Evolutionary conservation across 148 eudicot species (phyloP).

Genomic region (Nepenthes mirabilis): DNA sequence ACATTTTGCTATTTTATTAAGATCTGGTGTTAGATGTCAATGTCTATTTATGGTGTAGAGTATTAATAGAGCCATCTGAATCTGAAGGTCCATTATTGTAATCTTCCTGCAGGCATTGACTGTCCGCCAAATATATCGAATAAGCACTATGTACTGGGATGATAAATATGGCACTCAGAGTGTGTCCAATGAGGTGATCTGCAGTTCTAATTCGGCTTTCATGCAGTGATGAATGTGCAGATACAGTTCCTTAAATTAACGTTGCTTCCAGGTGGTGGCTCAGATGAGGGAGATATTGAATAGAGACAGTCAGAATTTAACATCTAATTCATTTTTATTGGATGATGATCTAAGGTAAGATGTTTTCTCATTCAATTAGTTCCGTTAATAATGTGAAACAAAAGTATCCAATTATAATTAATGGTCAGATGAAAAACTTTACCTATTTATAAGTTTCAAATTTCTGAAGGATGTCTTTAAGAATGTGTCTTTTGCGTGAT

Average conservation of each 20-base stretch:
- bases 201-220: conserved; percentile 7
- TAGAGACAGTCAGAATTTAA: conserved; percentile 75
- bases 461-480: too few relatives aligned
- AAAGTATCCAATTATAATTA: not conserved
- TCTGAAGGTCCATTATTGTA: not conserved
- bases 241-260: not conserved
- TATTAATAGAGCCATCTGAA: too few relatives aligned
- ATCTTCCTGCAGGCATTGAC: conserved; percentile 61
- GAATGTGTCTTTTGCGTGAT: too few relatives aligned
- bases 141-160: conserved; percentile 99
- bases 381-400: not conserved
- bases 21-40: not conserved
- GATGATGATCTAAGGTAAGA: conserved; percentile 92
- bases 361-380: not conserved
- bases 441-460: not conserved
- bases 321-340: conserved; percentile 87
- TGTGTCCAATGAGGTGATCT: conserved; percentile 83
- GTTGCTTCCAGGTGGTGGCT: conserved; percentile 65
- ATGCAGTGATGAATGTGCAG: not conserved
- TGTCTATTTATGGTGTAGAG: not conserved
- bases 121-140: conserved; percentile 88
- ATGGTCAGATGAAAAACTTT: not conserved
- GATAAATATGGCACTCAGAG: conserved; percentile 98
- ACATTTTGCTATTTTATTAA: not conserved
- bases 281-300: conserved; percentile 91